Base-by-base conservation (phyloP, 176 grass and related monocot species). In the Lolium perenne region DNA sequence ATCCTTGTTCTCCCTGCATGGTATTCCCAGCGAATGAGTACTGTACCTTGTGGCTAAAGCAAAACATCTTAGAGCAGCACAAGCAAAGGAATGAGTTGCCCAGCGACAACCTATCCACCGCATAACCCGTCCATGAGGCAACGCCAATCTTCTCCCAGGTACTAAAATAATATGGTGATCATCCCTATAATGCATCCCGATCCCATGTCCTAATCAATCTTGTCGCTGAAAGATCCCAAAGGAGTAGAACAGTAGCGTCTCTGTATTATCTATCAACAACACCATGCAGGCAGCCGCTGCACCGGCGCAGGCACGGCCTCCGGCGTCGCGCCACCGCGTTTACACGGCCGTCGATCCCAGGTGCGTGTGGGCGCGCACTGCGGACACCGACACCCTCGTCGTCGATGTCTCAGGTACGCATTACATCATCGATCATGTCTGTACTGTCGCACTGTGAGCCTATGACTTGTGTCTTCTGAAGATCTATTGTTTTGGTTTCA, bases 351-450 rank as follows among this genome's bases (percentile, higher is more conserved):
- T 91, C 16, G 77, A 91, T 3, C 89, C 89, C 3, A 20, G 20
- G 35, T 91, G 83, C 81, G 82, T 71, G 81, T 94, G 92, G 92
- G 21, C 41, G 7, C 81, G 62, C 22, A 32, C 62, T 0, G 72
- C 78, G 10, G 74, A 89, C 32, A 74, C 69, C 48, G 84, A 91
- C 68, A 86, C 63, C 12, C 89, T 94, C 56, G 32, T 55, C 41
- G 79, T 91, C n/a, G 60, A 94, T 46, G 63, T 89, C 55, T 84
- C 92, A 41, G 92, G 92, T 93, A 7, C 35, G 21, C n/a, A 23
- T 22, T 46, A 10, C 10, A 25, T 22, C 3, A 8, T 35, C 32
- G 32, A 35, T 45, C 12, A 3, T 21, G 21, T 72, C 10, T 13
- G 20, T 45, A n/a, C 18, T 8, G 6, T 23, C 22, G 53, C 71